A percentile compares a stretch with the other conserved stretches of the same genome.
These are phyloP conservation scores for Fusarium sp. DNA, from an alignment of 2,329 filamentous ascomycete species.

Conservation along the genomic window DNA sequence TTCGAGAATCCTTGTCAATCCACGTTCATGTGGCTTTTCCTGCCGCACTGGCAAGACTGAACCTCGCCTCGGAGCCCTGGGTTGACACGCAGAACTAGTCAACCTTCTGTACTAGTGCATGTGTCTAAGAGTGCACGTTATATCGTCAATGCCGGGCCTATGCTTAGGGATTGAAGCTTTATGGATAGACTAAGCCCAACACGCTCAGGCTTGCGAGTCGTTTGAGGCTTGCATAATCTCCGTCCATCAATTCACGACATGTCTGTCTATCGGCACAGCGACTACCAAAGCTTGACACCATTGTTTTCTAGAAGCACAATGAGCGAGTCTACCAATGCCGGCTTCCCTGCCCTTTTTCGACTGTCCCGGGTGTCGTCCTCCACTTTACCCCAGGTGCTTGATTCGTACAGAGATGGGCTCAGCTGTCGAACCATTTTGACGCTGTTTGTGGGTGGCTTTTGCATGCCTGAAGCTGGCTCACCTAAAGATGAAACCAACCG, in stretches of 20 bases:
- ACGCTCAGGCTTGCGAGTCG: slow-evolving; percentile 26
- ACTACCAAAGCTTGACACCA: slow-evolving; percentile 22
- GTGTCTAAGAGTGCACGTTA: slow-evolving; percentile 16
- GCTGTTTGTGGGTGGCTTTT: slow-evolving; percentile 3
- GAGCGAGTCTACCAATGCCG: slow-evolving; percentile 36
- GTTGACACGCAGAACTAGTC: slow-evolving; percentile 27
- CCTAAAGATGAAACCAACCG: slow-evolving; percentile 46
- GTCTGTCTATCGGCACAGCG: slow-evolving; percentile 4
- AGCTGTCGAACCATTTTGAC: slow-evolving; percentile 43
- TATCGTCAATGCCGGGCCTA: slow-evolving; percentile 22
- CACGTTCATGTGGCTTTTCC: slow-evolving; percentile 31
- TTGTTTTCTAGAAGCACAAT: slow-evolving; percentile 41
- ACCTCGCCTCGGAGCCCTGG: slow-evolving; percentile 33
- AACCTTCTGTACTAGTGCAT: slow-evolving; percentile 32
- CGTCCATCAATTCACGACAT: slow-evolving; percentile 6
- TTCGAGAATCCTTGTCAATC: slow-evolving; percentile 34
- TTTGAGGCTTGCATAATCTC: slow-evolving; percentile 6
- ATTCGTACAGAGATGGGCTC: slow-evolving; percentile 37
- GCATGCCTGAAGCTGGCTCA: slow-evolving; percentile 25
- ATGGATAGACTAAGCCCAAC: slow-evolving; percentile 20
- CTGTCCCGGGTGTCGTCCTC: slow-evolving; percentile 31
- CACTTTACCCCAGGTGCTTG: slow-evolving; percentile 45
- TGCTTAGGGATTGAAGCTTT: slow-evolving; percentile 20
- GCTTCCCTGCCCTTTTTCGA: slow-evolving; percentile 30
- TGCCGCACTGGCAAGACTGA: slow-evolving; percentile 18